Base-by-base conservation (phyloP, 1,284 basidiomycete species). In the Heterobasidion occidentale region DNA sequence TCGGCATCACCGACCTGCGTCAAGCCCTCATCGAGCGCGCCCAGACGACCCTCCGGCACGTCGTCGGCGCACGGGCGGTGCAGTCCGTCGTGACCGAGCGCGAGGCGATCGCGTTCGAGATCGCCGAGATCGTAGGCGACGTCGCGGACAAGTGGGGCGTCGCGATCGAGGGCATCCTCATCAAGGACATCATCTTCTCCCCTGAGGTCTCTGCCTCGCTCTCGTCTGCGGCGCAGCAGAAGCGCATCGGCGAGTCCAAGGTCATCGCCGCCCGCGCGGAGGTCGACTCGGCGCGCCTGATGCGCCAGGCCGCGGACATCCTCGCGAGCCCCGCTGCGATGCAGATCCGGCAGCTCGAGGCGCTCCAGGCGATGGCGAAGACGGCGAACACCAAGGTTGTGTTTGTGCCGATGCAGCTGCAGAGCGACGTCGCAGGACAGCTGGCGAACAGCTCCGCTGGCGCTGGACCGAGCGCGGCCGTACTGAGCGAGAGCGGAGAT, bases 211-310 rank as follows among this genome's bases (percentile, higher is more conserved):
- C 94, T 61, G 89, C 93, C 36, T 92, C 90, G 11, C 81, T 98
- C 59, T 95, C 92, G 36, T 91, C 88, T 59, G 95, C 95, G 33
- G 94, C 94, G 38, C 93, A 95, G 68, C 89, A 92, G 76, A 96
- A 95, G 80, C 84, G 95, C 59, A 86, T 98, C 62, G 95, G 94
- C 72, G 95, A 98, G 74, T 84, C 83, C 68, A 98, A 95, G 73
- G 93, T 98, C 68, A 98, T 98, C 65, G 94, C 94, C 50, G 96
- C 95, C 0, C 83, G 92, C 60, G 96, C 95, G 17, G 95, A 98
- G 75, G 95, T 98, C 60, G 93, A 97, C 68, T 80, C 93, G 45
- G 94, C 95, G 47, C 84, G 92, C 64, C 84, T 98, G 68, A 97
- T 98, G 94, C 80, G 93, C 57, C 91, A 94, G 70, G 92, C 92